Evolutionary conservation across 192 early-diverging fungal species (phyloP), one percentile per base, ranked within the genome.

Genomic region (Coemansia sp.): DNA sequence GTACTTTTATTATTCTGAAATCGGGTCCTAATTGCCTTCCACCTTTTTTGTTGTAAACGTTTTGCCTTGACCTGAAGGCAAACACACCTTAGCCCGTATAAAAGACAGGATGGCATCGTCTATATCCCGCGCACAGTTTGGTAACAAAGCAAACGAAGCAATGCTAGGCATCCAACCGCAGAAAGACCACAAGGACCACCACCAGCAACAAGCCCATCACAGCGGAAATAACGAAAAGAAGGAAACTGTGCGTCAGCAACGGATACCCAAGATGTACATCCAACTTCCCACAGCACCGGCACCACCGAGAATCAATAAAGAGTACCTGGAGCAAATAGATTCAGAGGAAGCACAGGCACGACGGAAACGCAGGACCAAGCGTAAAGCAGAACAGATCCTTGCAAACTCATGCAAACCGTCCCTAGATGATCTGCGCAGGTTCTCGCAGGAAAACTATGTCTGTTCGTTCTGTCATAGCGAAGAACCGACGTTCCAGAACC

Each of bases 371-470:
- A 25, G 45, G 45, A 48, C 45, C 5, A 48, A 48, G 15, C 20
- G 23, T 6, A 48, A 48, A 8, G 8, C 25, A 23, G 45, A 48
- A 9, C 45, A 48, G 20, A 8, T 48, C 5, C 6, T 48, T 2
- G 7, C 23, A 15, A 48, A 9, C 23, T 13, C 45, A 9, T 6
- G 22, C 3, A 48, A 13, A 13, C 45, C 45, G 10, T 23, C 45
- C 19, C 59, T 67, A 3, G 56, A 45, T 13, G 52, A 61, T 25
- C 6, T 50, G 45, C 17, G 13, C 2, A 9, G 74, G 31, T 76
- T 76, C 44, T 15, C 55, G 23, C 74, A 76, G 64, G 64, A 65
- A 59, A 76, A 76, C 64, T 76, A 76, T 29, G 64, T 60, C 22
- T 76, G 74, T 33, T 61, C 74, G 44, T 76, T 76, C 34, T 76